Conservation (phyloP, 2,329 filamentous ascomycete genomes). For the Aspergillus flavus region DNA sequence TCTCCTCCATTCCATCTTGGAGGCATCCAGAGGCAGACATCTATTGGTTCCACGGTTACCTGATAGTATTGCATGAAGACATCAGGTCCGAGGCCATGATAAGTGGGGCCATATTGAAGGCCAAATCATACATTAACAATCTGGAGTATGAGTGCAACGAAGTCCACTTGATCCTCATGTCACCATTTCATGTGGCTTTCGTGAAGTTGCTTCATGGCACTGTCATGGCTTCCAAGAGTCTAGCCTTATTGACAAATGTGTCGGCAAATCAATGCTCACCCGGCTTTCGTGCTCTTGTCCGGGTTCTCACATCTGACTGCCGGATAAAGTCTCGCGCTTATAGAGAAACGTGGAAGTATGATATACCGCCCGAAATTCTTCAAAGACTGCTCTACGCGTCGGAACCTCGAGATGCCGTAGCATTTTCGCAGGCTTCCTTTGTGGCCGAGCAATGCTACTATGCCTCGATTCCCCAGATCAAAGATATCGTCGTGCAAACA, state of each 20-base stretch:
- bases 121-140: slow-evolving; percentile 12
- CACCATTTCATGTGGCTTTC: slow-evolving; percentile 24
- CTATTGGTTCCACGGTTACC: slow-evolving; percentile 25
- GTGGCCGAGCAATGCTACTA: slow-evolving; percentile 25
- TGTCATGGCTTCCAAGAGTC: slow-evolving; percentile 10
- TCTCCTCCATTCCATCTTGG: slow-evolving; percentile 12
- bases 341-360: slow-evolving; percentile 19
- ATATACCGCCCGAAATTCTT: slow-evolving; percentile 19
- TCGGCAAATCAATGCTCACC: slow-evolving; percentile 29
- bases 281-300: slow-evolving; percentile 26
- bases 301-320: slow-evolving; percentile 25
- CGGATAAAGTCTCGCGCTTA: slow-evolving; percentile 21
- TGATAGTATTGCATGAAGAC: slow-evolving; percentile 20
- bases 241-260: slow-evolving; percentile 20
- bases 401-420: slow-evolving; percentile 22
- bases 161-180: slow-evolving; percentile 23
- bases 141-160: background rate
- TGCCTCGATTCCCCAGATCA: slow-evolving; percentile 23
- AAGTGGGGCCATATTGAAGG: slow-evolving; percentile 12
- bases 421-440: slow-evolving; percentile 28
- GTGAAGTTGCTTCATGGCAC: slow-evolving; percentile 21
- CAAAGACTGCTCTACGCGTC: slow-evolving; percentile 17
- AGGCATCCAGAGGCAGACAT: slow-evolving; percentile 11
- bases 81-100: slow-evolving; percentile 14
- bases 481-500: slow-evolving; percentile 13